A percentile compares a stretch with the other conserved stretches of the same genome.
Evolutionary conservation across 2,329 filamentous ascomycete species (phyloP).

Genomic region (Fusarium sp.): DNA sequence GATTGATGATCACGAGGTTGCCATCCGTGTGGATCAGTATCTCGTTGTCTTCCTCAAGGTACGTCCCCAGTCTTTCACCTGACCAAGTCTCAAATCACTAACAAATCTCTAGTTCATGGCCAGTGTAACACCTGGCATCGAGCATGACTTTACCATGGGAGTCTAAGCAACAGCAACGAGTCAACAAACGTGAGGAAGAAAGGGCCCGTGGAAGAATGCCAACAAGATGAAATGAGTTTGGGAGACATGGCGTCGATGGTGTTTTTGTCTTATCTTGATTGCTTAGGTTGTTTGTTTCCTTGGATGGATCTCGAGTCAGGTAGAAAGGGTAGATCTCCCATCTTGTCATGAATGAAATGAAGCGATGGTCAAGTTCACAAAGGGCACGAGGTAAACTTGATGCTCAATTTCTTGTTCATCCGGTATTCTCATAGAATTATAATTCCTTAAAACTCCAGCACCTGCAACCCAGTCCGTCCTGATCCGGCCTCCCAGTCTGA

Average conservation of each 20-base stretch:
- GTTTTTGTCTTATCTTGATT: conserved; percentile 28
- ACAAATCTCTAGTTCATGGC: conserved; percentile 72
- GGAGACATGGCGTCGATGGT: conserved; percentile 37
- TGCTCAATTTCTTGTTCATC: background rate
- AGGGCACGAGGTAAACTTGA: background rate
- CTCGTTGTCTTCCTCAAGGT: conserved; percentile 89
- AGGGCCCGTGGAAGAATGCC: conserved; percentile 1
- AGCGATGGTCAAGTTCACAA: background rate
- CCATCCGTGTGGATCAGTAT: conserved; percentile 90
- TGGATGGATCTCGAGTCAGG: background rate
- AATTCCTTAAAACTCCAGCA: conserved; percentile 15
- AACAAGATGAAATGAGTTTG: conserved; percentile 4
- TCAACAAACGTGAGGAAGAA: background rate
- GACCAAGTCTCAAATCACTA: background rate
- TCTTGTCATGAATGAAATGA: conserved; percentile 16
- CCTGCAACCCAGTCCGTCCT: background rate
- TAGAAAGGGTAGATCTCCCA: conserved; percentile 27
- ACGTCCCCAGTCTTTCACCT: conserved; percentile 38
- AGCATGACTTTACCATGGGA: conserved; percentile 43
- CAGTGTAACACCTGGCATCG: conserved; percentile 92
- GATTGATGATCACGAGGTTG: conserved; percentile 77
- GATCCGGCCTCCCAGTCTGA: background rate
- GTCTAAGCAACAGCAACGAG: conserved; percentile 22
- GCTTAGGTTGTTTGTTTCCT: background rate
- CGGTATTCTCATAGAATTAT: background rate